Evolutionary conservation across 768 basidiomycete genomes (phyloP).

Genomic region (Rubroboletus satanas): DNA sequence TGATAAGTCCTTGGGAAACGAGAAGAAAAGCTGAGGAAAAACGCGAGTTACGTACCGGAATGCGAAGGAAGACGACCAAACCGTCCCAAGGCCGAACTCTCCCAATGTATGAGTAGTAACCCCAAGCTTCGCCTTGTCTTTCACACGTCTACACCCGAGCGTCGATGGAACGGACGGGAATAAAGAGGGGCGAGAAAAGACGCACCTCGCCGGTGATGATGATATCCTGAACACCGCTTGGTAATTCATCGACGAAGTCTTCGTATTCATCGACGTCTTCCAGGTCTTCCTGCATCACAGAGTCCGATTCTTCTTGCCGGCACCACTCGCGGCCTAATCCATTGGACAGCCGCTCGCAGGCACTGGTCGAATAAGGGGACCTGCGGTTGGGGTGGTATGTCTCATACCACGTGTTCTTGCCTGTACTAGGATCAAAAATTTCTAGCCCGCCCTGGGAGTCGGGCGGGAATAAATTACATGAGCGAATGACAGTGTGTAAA

Average conservation of each 20-base stretch:
- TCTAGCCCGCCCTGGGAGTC: slow-evolving; percentile 38
- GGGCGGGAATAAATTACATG: slow-evolving; percentile 11
- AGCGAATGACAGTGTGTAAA: not conserved
- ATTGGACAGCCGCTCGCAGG: slow-evolving; percentile 27
- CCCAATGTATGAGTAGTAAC: slow-evolving; percentile 43
- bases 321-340: slow-evolving; percentile 21
- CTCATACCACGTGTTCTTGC: slow-evolving; percentile 41
- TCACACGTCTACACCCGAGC: slow-evolving; percentile 36
- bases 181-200: not conserved
- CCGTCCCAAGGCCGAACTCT: slow-evolving; percentile 52
- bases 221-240: slow-evolving; percentile 47
- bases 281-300: slow-evolving; percentile 15
- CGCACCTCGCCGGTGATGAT: slow-evolving; percentile 49
- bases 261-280: slow-evolving; percentile 38
- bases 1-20: slow-evolving; percentile 7
- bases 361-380: slow-evolving; percentile 36
- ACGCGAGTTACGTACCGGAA: slow-evolving; percentile 35
- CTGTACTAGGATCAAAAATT: slow-evolving; percentile 39
- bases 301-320: slow-evolving; percentile 19
- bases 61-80: slow-evolving; percentile 42
- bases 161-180: not conserved
- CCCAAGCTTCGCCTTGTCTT: slow-evolving; percentile 48
- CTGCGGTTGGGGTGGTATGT: slow-evolving; percentile 39
- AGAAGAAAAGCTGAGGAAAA: not conserved
- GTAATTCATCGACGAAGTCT: slow-evolving; percentile 35